Conservation (phyloP, 106 monocot species). For the Dactylorhiza incarnata region DNA sequence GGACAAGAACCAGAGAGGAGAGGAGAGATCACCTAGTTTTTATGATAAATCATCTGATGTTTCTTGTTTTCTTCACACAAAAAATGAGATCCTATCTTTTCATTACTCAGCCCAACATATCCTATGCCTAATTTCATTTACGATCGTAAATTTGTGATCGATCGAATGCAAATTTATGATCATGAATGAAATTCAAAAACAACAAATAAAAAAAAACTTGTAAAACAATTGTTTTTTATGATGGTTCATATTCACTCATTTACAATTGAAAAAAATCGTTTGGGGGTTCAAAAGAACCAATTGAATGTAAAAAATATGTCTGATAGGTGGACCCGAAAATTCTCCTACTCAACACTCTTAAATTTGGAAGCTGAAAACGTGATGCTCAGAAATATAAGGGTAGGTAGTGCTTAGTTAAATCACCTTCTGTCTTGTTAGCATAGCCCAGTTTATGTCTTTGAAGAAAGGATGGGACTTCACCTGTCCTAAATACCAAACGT, state of each 20-base stretch:
- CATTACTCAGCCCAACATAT: no score
- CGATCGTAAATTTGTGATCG: background rate
- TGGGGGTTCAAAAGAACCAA: no score
- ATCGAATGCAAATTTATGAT: background rate
- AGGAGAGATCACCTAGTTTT: no score
- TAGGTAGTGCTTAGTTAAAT: background rate
- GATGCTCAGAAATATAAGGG: no score
- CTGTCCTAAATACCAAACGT: slow-evolving; percentile 39
- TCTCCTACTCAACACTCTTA: no score
- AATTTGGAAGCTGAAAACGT: background rate
- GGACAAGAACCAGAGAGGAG: no score
- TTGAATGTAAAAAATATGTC: background rate
- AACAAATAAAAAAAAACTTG: background rate
- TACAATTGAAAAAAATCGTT: no score
- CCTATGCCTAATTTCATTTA: no score
- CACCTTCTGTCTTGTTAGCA: slow-evolving; percentile 88
- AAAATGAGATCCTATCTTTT: no score
- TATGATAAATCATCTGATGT: no score
- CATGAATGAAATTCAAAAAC: background rate
- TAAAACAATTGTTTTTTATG: background rate
- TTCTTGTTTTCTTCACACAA: no score
- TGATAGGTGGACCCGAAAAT: no score
- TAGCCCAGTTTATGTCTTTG: slow-evolving; percentile 83
- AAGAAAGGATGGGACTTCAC: slow-evolving; percentile 94
- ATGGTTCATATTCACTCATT: background rate